A percentile compares a stretch with the other conserved stretches of the same genome.
phyloP scores from a whole-genome alignment of 2,329 filamentous ascomycete genomes.

The Geosmithia putterillii region DNA sequence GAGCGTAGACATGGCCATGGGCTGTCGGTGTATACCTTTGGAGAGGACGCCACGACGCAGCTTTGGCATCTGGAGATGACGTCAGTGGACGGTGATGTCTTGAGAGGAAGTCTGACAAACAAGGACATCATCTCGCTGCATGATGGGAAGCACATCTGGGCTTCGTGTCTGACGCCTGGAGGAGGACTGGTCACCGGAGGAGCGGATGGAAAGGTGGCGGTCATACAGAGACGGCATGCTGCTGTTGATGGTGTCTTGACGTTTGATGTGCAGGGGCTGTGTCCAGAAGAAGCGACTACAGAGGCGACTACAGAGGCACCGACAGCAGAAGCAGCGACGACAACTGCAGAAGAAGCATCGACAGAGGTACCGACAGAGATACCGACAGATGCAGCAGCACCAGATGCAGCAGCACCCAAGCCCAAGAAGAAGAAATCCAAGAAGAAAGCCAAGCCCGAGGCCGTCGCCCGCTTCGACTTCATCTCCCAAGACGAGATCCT shows the following conservation, averaged over 20 bases:
- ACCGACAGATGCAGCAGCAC: background rate
- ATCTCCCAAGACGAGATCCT: slow-evolving; percentile 39
- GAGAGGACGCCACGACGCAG: slow-evolving; percentile 71
- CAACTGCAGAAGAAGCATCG: background rate
- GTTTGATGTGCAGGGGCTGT: slow-evolving; percentile 20
- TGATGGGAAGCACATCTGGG: slow-evolving; percentile 85
- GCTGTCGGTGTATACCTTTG: slow-evolving; percentile 59
- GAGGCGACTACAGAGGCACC: background rate
- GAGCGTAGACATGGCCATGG: slow-evolving; percentile 7
- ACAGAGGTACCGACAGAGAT: background rate
- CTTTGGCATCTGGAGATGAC: slow-evolving; percentile 46
- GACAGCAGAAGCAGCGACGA: background rate
- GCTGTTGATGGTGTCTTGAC: slow-evolving; percentile 3
- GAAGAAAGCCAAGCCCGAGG: slow-evolving; percentile 13
- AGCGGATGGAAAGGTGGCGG: slow-evolving; percentile 60
- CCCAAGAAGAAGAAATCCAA: background rate
- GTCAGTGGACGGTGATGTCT: background rate
- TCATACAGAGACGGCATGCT: slow-evolving; percentile 22
- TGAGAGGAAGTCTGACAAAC: slow-evolving; percentile 30
- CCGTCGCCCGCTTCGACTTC: slow-evolving; percentile 53
- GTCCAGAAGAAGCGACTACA: slow-evolving; percentile 4
- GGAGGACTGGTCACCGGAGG: slow-evolving; percentile 48
- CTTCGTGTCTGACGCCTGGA: slow-evolving; percentile 34
- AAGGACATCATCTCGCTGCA: slow-evolving; percentile 51
- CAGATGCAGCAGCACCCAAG: background rate